phyloP scores from a whole-genome alignment of 2,329 filamentous ascomycete species.

The Fusarium papillatum region DNA sequence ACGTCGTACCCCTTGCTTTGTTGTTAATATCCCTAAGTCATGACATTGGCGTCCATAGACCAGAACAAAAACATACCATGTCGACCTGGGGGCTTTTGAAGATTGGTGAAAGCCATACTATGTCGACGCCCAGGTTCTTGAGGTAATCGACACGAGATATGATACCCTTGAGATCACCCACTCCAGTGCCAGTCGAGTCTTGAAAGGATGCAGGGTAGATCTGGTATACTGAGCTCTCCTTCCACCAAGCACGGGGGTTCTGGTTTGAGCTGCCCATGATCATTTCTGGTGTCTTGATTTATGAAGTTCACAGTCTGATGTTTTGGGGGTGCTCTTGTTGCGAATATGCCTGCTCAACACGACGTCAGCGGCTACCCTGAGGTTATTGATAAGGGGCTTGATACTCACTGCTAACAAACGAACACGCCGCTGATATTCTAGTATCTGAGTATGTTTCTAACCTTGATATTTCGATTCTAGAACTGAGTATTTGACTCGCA shows the following conservation, averaged over 20 bases:
- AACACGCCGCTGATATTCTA: not conserved
- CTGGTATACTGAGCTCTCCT: conserved; percentile 71
- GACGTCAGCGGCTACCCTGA: conserved; percentile 26
- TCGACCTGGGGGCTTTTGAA: conserved; percentile 71
- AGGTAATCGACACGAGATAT: conserved; percentile 69
- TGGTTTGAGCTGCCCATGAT: conserved; percentile 42
- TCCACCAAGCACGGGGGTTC: conserved; percentile 65
- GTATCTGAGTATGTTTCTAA: not conserved
- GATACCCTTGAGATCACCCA: conserved; percentile 70
- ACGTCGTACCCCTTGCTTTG: conserved; percentile 75
- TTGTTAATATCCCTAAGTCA: not conserved
- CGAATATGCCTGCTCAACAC: not conserved
- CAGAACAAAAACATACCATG: conserved; percentile 60
- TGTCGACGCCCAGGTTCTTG: conserved; percentile 67
- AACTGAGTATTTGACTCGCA: not conserved
- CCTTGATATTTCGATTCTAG: not conserved
- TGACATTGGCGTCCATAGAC: not conserved
- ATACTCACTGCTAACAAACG: conserved; percentile 24
- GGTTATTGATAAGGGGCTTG: conserved; percentile 16
- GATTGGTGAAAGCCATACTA: conserved; percentile 67
- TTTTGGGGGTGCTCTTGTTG: not conserved
- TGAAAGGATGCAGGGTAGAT: conserved; percentile 74
- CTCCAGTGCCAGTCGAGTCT: conserved; percentile 68
- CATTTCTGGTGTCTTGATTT: not conserved
- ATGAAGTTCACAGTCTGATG: not conserved